phyloP scores from a whole-genome alignment of 2,329 filamentous ascomycete species.

The Cytospora piceicola region DNA sequence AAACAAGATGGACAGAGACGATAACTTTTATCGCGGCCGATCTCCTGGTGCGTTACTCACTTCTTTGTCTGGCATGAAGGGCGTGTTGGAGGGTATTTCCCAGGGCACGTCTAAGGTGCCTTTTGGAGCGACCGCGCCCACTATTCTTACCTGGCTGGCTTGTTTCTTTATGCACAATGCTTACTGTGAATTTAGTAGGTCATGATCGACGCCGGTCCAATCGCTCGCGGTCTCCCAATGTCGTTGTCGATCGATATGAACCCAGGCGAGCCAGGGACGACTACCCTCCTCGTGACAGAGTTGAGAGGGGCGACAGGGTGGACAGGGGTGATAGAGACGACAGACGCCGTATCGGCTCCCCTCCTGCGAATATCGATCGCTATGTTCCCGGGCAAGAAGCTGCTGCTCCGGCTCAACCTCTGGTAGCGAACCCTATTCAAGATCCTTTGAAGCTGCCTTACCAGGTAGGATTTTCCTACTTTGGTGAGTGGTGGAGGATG shows the following conservation, averaged over 20 bases:
- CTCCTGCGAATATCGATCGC: slow-evolving; percentile 77
- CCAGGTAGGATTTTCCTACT: slow-evolving; percentile 84
- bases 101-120: not conserved
- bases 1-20: slow-evolving; percentile 56
- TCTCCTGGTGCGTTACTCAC: slow-evolving; percentile 66
- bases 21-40: slow-evolving; percentile 67
- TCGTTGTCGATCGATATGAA: slow-evolving; percentile 78
- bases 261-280: slow-evolving; percentile 63
- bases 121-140: slow-evolving; percentile 7
- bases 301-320: slow-evolving; percentile 30
- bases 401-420: slow-evolving; percentile 48
- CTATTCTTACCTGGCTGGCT: slow-evolving; percentile 3
- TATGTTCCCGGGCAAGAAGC: slow-evolving; percentile 78
- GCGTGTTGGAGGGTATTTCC: not conserved
- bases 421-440: slow-evolving; percentile 66
- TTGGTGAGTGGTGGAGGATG: slow-evolving; percentile 83
- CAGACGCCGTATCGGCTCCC: slow-evolving; percentile 62
- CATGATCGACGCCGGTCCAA: slow-evolving; percentile 65
- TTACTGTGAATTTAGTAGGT: slow-evolving; percentile 45
- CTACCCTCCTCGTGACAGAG: slow-evolving; percentile 40
- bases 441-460: slow-evolving; percentile 76
- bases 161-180: slow-evolving; percentile 22
- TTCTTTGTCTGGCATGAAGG: not conserved
- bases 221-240: slow-evolving; percentile 70
- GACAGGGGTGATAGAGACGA: slow-evolving; percentile 57